phyloP scores from a whole-genome alignment of 495 filamentous ascomycete genomes.

The Tuber borchii region DNA sequence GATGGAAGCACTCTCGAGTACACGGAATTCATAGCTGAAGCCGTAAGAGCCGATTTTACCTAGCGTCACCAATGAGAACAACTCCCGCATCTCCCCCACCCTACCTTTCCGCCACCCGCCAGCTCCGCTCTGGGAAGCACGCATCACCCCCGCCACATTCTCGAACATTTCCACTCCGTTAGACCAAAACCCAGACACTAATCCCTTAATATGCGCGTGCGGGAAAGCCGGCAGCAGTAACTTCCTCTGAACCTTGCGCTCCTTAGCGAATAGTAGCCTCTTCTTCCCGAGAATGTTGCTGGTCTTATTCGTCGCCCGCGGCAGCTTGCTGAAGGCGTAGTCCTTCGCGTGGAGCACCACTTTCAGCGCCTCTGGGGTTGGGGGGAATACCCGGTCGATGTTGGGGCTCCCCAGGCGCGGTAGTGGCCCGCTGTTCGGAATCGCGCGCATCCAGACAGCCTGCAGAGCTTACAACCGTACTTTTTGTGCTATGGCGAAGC shows the following conservation, averaged over 20 bases:
- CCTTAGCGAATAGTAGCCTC: slow-evolving; percentile 44
- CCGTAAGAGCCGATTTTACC: slow-evolving; percentile 66
- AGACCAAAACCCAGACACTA: slow-evolving; percentile 64
- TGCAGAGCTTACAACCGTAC: too few relatives aligned
- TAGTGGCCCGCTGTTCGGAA: too few relatives aligned
- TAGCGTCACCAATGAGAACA: slow-evolving; percentile 42
- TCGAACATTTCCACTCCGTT: slow-evolving; percentile 47
- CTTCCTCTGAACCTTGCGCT: slow-evolving; percentile 71
- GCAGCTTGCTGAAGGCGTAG: too few relatives aligned
- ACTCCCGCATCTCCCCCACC: slow-evolving; percentile 29
- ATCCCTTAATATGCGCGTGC: slow-evolving; percentile 78
- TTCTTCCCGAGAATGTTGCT: slow-evolving; percentile 69
- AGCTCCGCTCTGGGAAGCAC: slow-evolving; percentile 15
- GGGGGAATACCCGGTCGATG: slow-evolving; percentile 51
- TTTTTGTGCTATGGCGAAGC: too few relatives aligned
- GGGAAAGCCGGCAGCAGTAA: slow-evolving; percentile 78
- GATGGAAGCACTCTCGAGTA: too few relatives aligned
- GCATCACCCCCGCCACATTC: slow-evolving; percentile 4
- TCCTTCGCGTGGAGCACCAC: too few relatives aligned
- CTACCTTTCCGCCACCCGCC: slow-evolving; percentile 38
- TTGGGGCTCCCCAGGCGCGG: too few relatives aligned
- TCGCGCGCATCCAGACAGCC: too few relatives aligned
- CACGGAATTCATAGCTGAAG: slow-evolving; percentile 50
- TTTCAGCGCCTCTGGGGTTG: slow-evolving; percentile 29
- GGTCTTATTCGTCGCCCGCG: slow-evolving; percentile 50